phyloP scores from a whole-genome alignment of 345 rosid species.

The Gossypium australe region DNA sequence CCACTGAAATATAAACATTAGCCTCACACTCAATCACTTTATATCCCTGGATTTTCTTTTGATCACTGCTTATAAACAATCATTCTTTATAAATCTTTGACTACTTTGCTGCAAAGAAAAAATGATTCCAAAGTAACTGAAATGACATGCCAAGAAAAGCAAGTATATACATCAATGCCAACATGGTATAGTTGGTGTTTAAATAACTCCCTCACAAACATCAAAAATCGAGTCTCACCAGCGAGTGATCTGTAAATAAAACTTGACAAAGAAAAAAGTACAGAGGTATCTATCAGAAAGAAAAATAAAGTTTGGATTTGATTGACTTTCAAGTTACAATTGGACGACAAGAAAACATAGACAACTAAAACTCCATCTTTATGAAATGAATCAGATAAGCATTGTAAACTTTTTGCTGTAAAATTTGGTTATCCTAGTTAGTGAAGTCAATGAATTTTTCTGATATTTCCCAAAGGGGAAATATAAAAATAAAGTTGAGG shows the following conservation, averaged over 20 bases:
- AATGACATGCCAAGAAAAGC: neutral
- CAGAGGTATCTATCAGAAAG: neutral
- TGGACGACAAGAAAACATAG: neutral
- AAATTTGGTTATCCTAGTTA: too few species aligned
- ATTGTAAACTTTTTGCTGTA: neutral
- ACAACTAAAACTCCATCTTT: neutral
- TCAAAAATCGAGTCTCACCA: neutral
- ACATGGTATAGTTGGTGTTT: neutral
- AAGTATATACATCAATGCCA: neutral
- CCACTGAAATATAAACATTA: neutral
- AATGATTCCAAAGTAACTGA: neutral
- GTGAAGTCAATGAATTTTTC: too few species aligned
- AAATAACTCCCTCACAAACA: neutral
- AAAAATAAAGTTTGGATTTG: neutral
- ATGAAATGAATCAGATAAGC: neutral
- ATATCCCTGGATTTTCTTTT: neutral
- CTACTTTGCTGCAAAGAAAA: neutral
- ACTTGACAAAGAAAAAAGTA: too few species aligned
- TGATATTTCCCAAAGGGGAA: neutral
- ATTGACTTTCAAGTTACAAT: too few species aligned
- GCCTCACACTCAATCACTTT: conserved; percentile 3
- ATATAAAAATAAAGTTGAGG: neutral
- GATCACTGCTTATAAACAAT: neutral
- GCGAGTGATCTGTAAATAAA: too few species aligned
- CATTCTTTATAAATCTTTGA: neutral